Evolutionary conservation across 2,329 filamentous ascomycete species (phyloP), one percentile per base, ranked within the genome.

Genomic region (Trichophyton mentagrophytes): DNA sequence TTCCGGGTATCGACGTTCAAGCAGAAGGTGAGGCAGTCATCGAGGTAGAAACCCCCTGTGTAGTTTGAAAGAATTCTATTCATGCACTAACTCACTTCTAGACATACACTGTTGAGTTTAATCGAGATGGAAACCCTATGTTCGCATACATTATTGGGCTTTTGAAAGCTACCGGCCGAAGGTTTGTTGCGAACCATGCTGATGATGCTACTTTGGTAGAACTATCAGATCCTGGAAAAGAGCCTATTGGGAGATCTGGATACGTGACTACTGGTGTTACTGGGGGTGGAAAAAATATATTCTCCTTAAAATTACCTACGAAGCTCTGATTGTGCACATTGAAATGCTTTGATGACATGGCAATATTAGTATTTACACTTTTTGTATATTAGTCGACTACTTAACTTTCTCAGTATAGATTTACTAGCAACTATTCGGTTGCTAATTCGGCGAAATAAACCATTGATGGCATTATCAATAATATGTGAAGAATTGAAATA

Each of bases 71-170:
- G 7, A 2, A 47, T n/a, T 42, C 38, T 17, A 27, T 3, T 33
- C 7, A 9, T 22, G 8, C 27, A n/a, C 36, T 51, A n/a, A 53
- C 17, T 47, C 64, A 66, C 51, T 65, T 46, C 33, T 63, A 84
- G 79, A 85, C 82, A 8, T 85, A 85, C 60, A 85, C 82, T 0
- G 79, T 84, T 1, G 79, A 83, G 58, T 85, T 79, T 66, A 71
- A 73, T 27, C 76, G 82, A 2, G 74, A 80, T 60, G 80, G 80
- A 2, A 72, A 67, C 0, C 81, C 82, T 0, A 60, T 70, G 13
- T 68, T 69, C 33, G 82, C 77, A 0, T 76, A 79, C 67, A 70
- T 85, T 1, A 73, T 85, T 0, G 82, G 82, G 0, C 73, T 80
- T 36, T 64, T 85, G 60, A 76, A 70, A 58, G 66, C 65, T 0